A percentile compares a stretch with the other conserved stretches of the same genome.
Conservation (phyloP, 202 grass and related monocot genomes). For the Carex sylvatica region DNA sequence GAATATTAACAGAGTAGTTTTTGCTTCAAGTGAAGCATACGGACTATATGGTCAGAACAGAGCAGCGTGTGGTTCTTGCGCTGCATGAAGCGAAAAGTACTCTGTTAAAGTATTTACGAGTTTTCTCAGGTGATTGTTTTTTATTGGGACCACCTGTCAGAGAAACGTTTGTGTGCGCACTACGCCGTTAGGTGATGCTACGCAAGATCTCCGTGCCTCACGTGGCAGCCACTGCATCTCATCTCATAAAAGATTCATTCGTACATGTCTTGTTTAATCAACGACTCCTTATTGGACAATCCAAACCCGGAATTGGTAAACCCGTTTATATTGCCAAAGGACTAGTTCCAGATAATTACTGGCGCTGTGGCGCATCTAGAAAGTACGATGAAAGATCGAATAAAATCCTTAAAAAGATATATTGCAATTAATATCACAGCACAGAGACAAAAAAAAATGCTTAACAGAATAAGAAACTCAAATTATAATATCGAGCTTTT, state of each 20-base stretch:
- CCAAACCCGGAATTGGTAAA: neutral
- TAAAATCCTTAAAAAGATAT: neutral
- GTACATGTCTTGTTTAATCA: neutral
- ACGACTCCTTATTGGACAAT: constrained; percentile 7
- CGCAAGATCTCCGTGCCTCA: neutral
- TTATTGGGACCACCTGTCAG: neutral
- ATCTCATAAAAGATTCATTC: neutral
- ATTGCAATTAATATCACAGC: neutral
- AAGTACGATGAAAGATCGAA: neutral
- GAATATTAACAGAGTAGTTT: no score
- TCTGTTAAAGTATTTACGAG: no score
- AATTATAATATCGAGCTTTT: neutral
- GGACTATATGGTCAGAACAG: no score
- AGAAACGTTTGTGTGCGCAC: neutral
- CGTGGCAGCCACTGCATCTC: constrained; percentile 7
- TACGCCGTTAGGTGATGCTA: neutral
- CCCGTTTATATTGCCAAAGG: neutral
- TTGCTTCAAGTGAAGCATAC: no score
- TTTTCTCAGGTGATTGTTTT: neutral
- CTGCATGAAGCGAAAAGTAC: no score
- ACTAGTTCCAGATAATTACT: neutral
- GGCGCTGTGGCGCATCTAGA: neutral
- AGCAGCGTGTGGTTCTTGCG: no score
- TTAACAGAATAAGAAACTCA: neutral
- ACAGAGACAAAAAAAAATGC: neutral